phyloP scores from a whole-genome alignment of 2,329 filamentous ascomycete genomes.

The Lasiodiplodia hormozganensis region DNA sequence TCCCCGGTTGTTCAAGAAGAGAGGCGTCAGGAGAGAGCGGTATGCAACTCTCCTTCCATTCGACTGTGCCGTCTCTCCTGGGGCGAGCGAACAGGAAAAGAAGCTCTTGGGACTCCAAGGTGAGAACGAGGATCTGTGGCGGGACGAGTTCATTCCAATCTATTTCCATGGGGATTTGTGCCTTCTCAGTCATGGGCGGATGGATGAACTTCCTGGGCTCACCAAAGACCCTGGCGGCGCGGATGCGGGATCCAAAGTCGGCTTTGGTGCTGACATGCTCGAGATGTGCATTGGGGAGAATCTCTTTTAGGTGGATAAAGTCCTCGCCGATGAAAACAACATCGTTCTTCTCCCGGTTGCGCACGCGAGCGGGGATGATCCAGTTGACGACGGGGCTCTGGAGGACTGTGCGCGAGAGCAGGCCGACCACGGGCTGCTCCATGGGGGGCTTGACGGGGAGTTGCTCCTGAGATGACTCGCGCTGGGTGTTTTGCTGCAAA shows the following conservation, averaged over 20 bases:
- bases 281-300: constrained; percentile 72
- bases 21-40: constrained; percentile 65
- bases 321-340: constrained; percentile 86
- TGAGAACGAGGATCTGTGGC: constrained; percentile 81
- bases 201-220: constrained; percentile 34
- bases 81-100: constrained; percentile 76
- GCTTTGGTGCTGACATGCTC: constrained; percentile 75
- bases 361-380: constrained; percentile 80
- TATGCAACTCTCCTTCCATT: constrained; percentile 68
- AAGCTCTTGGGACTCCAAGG: constrained; percentile 74
- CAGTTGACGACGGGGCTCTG: constrained; percentile 77
- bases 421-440: constrained; percentile 64
- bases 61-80: constrained; percentile 51
- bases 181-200: constrained; percentile 22
- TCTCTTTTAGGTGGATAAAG: constrained; percentile 80
- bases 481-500: constrained; percentile 36
- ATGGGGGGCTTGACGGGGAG: constrained; percentile 35
- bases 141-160: constrained; percentile 56
- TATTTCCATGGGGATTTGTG: constrained; percentile 42
- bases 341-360: constrained; percentile 75
- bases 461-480: constrained; percentile 38
- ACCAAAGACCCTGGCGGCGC: constrained; percentile 79
- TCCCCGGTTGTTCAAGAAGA: constrained; percentile 62
- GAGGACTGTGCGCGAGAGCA: constrained; percentile 80
- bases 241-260: constrained; percentile 80